Base-by-base conservation (phyloP, 129 eudicot species). In the Solidago caesia region DNA sequence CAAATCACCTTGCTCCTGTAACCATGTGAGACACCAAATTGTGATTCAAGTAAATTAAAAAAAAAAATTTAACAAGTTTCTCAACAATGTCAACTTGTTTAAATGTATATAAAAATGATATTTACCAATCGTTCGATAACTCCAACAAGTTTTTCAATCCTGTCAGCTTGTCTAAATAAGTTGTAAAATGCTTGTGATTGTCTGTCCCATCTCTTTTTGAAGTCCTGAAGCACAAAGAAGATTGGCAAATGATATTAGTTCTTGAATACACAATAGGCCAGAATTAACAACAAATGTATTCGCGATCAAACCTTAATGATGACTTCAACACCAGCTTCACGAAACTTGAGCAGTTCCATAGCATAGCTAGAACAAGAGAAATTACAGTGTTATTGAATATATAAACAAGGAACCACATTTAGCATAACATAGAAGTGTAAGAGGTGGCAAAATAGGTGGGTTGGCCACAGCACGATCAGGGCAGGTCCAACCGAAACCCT, bases 271-370 rank as follows among this genome's bases (percentile, higher is more conserved):
- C 44, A 49, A 62, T 52, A 42, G 25, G 63, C 39, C 51, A 67
- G 45, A 44, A 25, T 15, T 41, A 71, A 29, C 15, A 66, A 29
- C 14, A 64, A 85, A 12, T 13, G 42, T 59, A 56, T 59, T n/a
- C 25, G 64, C 25, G 61, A 64, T 27, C 58, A 81, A 75, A 80
- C 99, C 99, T 94, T 91, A 47, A 88, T 5, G 72, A 90, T 57
- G 59, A 91, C 99, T 94, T 94, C 99, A 70, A 88, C 83, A 75
- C 99, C 99, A 78, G 96, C 99, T 85, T 94, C 99, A 76, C 97
- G 99, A 77, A 94, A 94, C 80, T 70, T 94, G 43, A 94, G 88
- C 80, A 94, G 75, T 77, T 94, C 99, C 73, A 94, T 66, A 15
- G 99, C 99, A 87, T 94, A 94, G 44, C 99, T 94, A 83, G 21